Base-by-base conservation (phyloP, 768 basidiomycete genomes). In the Auriscalpium vulgare region DNA sequence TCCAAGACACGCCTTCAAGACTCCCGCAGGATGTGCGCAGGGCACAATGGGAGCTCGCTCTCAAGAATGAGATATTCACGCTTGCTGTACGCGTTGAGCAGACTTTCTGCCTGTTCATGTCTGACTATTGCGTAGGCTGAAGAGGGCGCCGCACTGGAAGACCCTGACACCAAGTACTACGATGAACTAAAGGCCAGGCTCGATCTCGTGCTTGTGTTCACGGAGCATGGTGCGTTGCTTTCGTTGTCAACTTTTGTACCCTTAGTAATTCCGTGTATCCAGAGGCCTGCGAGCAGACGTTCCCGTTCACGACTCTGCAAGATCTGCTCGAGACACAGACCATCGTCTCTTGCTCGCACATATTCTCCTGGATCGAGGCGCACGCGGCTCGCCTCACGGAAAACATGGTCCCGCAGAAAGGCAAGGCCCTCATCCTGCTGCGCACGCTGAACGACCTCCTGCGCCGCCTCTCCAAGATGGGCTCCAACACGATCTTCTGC, bases 321-420 rank as follows among this genome's bases (percentile, higher is more conserved):
- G 90, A 92, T 63, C 75, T 95, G 17, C 74, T 95, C 51, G 92
- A 95, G 68, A 84, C 82, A 1, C 90, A 93, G 59, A 93, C 92
- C 7, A 87, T 95, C 59, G 69, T 75, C 1, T 91, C 89, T 16
- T 94, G 92, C 66, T 89, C 89, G 10, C 84, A 88, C 60, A 82
- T 95, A 21, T 92, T 94, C 71, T 84, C 85, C 4, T 95, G 91
- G 88, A 86, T 94, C 49, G 91, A 95, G 72, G 69, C 69, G 55
- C 83, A 88, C 29, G 80, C 85, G 0, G 70, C 75, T 14, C 78
- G 87, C 14, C 76, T 94, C 38, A 94, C 89, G 0, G 77, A 82
- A 57, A 84, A 80, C 50, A 84, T 93, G 82, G 79, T 87, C 6
- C 90, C 91, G 1, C 84, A 88, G 71, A 91, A 91, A 69, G 90